Percentiles rank a stretch among this genome's conserved stretches.
phyloP scores from a whole-genome alignment of 2,329 filamentous ascomycete species.

The Penicillium oxalicum region DNA sequence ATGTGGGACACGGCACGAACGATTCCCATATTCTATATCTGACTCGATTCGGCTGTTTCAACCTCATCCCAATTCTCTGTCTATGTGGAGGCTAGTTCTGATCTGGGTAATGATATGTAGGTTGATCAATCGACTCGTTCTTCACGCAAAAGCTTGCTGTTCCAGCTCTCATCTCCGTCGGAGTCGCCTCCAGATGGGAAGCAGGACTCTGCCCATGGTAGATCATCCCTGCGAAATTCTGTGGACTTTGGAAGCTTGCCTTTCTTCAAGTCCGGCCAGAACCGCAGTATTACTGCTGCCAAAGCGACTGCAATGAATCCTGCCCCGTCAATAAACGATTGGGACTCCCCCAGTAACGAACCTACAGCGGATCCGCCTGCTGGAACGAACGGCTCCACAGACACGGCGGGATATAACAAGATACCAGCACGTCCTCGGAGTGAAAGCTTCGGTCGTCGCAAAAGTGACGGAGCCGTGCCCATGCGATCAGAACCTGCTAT shows the following conservation, averaged over 20 bases:
- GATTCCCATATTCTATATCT: slow-evolving; percentile 14
- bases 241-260: slow-evolving; percentile 21
- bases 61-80: slow-evolving; percentile 5
- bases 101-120: slow-evolving; percentile 30
- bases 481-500: slow-evolving; percentile 5
- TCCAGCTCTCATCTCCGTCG: slow-evolving; percentile 15
- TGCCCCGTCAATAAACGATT: slow-evolving; percentile 4
- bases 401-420: too few relatives aligned
- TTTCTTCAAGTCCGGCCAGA: slow-evolving; percentile 16
- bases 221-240: slow-evolving; percentile 18
- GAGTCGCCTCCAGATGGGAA: slow-evolving; percentile 5
- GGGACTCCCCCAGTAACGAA: slow-evolving; percentile 3
- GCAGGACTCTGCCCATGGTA: slow-evolving; percentile 9
- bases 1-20: slow-evolving; percentile 26
- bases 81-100: slow-evolving; percentile 18
- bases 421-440: too few relatives aligned
- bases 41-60: background rate
- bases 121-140: slow-evolving; percentile 21
- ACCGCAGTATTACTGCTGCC: slow-evolving; percentile 1
- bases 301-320: slow-evolving; percentile 1
- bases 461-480: background rate
- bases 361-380: slow-evolving; percentile 2
- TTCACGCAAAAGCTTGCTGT: slow-evolving; percentile 21
- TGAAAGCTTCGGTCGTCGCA: background rate
- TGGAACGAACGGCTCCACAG: too few relatives aligned